Evolutionary conservation across 148 eudicot species (phyloP).

Genomic region (Spergularia bocconei): DNA sequence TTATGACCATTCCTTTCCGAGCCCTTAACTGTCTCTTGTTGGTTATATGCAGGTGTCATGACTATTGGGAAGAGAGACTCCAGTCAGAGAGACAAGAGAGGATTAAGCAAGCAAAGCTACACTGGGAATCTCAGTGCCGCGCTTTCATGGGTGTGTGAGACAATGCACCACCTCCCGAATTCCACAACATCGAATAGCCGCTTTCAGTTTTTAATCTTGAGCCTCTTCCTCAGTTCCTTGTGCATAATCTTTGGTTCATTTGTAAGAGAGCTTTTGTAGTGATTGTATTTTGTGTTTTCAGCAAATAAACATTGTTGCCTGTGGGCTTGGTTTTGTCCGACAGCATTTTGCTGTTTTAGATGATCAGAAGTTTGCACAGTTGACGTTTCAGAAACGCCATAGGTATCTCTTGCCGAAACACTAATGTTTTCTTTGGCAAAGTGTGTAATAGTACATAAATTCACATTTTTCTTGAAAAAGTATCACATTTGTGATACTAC

Average conservation of each 20-base stretch:
- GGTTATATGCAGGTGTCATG: slow-evolving; percentile 56
- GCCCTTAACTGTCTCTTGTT: neutral
- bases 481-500: too few species aligned
- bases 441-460: too few species aligned
- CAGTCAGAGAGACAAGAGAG: slow-evolving; percentile 68
- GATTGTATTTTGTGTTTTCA: slow-evolving; percentile 8
- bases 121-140: slow-evolving; percentile 81
- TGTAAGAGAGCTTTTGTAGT: neutral
- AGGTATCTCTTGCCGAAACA: too few species aligned
- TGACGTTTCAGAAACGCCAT: too few species aligned
- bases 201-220: neutral
- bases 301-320: neutral
- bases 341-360: too few species aligned
- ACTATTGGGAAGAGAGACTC: slow-evolving; percentile 89
- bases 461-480: too few species aligned
- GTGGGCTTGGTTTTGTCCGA: too few species aligned
- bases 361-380: too few species aligned
- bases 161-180: neutral
- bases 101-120: slow-evolving; percentile 67
- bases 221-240: neutral
- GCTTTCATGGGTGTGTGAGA: slow-evolving; percentile 61
- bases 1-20: too few species aligned
- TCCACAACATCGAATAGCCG: neutral
- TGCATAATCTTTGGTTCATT: neutral
- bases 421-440: too few species aligned